phyloP scores from a whole-genome alignment of 257 asterid genomes.

The Gentiana dahurica region DNA sequence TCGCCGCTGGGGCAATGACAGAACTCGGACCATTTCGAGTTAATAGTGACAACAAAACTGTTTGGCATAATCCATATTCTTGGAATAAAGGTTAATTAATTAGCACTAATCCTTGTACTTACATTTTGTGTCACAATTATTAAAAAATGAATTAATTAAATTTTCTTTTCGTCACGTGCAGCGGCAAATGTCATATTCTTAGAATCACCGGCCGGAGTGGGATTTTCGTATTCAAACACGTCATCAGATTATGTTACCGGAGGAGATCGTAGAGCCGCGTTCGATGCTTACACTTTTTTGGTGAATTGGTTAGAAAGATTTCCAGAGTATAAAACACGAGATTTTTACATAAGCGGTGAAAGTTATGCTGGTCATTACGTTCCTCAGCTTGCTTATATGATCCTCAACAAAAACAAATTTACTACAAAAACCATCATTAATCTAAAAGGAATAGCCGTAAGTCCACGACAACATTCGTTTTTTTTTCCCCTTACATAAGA shows the following conservation, averaged over 20 bases:
- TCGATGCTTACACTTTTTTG: slow-evolving; percentile 15
- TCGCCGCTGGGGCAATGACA: slow-evolving; percentile 21
- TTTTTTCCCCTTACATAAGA: neutral
- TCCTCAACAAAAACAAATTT: slow-evolving; percentile 10
- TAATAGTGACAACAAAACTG: slow-evolving; percentile 13
- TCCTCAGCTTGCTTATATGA: slow-evolving; percentile 23
- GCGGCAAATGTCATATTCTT: slow-evolving; percentile 7
- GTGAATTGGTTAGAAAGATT: slow-evolving; percentile 19
- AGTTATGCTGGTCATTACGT: slow-evolving; percentile 21
- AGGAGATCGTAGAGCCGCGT: slow-evolving; percentile 10
- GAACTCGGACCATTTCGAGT: slow-evolving; percentile 29
- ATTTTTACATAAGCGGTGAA: slow-evolving; percentile 18
- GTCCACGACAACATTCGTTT: neutral
- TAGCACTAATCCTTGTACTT: neutral
- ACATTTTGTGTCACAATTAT: no score
- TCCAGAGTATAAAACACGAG: slow-evolving; percentile 15
- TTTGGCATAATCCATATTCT: slow-evolving; percentile 14
- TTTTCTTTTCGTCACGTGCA: neutral
- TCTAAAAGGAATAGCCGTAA: slow-evolving; percentile 20
- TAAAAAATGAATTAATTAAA: no score
- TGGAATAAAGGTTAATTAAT: slow-evolving; percentile 18
- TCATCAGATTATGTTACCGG: neutral
- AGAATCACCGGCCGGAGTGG: slow-evolving; percentile 7
- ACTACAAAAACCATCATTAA: slow-evolving; percentile 9
- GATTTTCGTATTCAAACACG: slow-evolving; percentile 5